Conservation (phyloP, 2,329 filamentous ascomycete species). For the Pseudogymnoascus sp. region DNA sequence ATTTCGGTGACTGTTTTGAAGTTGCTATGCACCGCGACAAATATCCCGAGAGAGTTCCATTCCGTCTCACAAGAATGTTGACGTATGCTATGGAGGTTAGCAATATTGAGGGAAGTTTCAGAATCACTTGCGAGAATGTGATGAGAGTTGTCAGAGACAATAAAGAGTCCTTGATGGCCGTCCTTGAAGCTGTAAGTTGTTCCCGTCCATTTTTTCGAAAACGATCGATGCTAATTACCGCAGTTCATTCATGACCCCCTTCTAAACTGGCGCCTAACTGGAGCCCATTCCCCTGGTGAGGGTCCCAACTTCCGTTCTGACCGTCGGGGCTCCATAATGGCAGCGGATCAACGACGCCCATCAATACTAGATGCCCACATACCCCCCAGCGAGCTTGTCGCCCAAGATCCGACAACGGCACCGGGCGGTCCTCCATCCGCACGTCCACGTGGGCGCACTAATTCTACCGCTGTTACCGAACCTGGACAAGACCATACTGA, state of each 20-base stretch:
- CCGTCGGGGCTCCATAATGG: constrained; percentile 45
- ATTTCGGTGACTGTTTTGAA: constrained; percentile 99
- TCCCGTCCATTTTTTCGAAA: background rate
- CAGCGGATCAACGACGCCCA: constrained; percentile 43
- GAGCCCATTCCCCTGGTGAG: constrained; percentile 48
- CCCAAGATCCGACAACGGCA: constrained; percentile 29
- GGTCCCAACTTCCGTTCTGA: constrained; percentile 62
- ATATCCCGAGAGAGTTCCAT: constrained; percentile 93
- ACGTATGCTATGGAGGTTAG: constrained; percentile 99
- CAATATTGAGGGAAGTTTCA: constrained; percentile 98
- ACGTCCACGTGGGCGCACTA: constrained; percentile 51
- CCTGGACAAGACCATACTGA: constrained; percentile 49
- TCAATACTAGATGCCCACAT: constrained; percentile 62
- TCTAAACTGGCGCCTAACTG: constrained; percentile 86
- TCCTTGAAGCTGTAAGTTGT: constrained; percentile 82
- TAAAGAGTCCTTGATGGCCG: constrained; percentile 97
- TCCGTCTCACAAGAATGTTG: constrained; percentile 96
- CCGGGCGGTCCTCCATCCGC: constrained; percentile 41
- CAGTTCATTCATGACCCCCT: constrained; percentile 99
- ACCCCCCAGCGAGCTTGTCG: constrained; percentile 51
- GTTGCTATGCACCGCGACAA: constrained; percentile 99
- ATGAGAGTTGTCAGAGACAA: constrained; percentile 96
- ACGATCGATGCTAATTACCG: constrained; percentile 20
- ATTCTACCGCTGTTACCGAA: constrained; percentile 43
- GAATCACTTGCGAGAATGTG: constrained; percentile 95